A percentile compares a stretch with the other conserved stretches of the same genome.
These are phyloP conservation scores for Mortierella alpina DNA, from an alignment of 192 early-diverging fungal genomes.

Conservation along the genomic window DNA sequence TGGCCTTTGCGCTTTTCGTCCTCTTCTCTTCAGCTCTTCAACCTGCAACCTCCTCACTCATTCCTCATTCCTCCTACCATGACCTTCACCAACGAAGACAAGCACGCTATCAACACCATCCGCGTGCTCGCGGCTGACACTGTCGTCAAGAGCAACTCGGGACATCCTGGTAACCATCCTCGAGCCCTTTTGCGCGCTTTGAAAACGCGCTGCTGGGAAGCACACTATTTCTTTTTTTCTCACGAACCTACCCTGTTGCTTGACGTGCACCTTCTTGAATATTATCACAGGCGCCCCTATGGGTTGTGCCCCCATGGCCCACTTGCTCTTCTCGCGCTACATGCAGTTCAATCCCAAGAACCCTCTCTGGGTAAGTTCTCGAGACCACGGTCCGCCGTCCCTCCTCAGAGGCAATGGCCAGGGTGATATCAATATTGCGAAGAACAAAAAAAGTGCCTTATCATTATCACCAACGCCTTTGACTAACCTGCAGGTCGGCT, in stretches of 20 bases:
- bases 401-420: background rate
- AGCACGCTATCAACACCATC: constrained; percentile 84
- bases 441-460: too few relatives aligned
- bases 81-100: constrained; percentile 35
- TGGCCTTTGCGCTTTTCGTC: background rate
- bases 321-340: constrained; percentile 87
- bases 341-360: constrained; percentile 88
- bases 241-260: background rate
- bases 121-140: constrained; percentile 90
- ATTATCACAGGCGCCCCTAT: constrained; percentile 85
- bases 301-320: constrained; percentile 96
- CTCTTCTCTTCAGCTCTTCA: background rate
- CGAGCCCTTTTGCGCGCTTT: too few relatives aligned
- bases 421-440: constrained; percentile 1
- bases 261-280: background rate
- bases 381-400: background rate
- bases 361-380: constrained; percentile 81
- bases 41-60: background rate
- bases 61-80: constrained; percentile 4
- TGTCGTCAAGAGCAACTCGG: constrained; percentile 89
- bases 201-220: too few relatives aligned
- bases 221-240: constrained; percentile 5
- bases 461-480: constrained; percentile 4
- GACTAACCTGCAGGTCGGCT: too few relatives aligned
- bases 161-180: constrained; percentile 81